Conservation (phyloP, 106 monocot genomes). For the Allium fistulosum region DNA sequence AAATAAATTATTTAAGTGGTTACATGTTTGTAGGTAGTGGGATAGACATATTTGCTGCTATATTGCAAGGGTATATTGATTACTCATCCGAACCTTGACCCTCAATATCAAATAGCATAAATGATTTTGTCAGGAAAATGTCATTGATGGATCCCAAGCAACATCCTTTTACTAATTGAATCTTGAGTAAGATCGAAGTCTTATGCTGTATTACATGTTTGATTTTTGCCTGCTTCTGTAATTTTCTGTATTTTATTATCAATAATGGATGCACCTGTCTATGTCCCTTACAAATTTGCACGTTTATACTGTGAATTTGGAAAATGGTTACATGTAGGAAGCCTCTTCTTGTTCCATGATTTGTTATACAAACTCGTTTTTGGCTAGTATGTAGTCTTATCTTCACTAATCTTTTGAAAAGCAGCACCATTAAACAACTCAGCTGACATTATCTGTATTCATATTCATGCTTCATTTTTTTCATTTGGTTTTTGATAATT, state of each 20-base stretch:
- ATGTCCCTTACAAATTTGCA: not conserved
- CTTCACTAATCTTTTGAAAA: too few relatives aligned
- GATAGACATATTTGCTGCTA: slow-evolving; percentile 48
- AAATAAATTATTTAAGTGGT: too few relatives aligned
- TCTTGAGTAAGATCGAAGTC: slow-evolving; percentile 36
- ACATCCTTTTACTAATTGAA: slow-evolving; percentile 42
- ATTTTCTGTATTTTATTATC: not conserved
- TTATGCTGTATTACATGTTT: not conserved
- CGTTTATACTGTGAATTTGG: not conserved
- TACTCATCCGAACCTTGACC: slow-evolving; percentile 74
- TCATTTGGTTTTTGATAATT: too few relatives aligned
- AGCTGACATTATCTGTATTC: too few relatives aligned
- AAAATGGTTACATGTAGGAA: not conserved
- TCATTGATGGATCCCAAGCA: slow-evolving; percentile 43
- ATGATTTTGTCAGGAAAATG: slow-evolving; percentile 22
- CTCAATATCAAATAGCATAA: slow-evolving; percentile 59
- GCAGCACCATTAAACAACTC: too few relatives aligned
- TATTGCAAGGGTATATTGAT: slow-evolving; percentile 52
- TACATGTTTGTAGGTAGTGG: slow-evolving; percentile 36
- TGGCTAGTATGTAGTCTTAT: too few relatives aligned
- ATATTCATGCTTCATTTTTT: too few relatives aligned
- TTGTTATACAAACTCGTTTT: too few relatives aligned
- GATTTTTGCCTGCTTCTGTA: not conserved
- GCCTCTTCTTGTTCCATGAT: too few relatives aligned
- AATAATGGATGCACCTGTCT: not conserved